A percentile compares a stretch with the other conserved stretches of the same genome.
These are phyloP conservation scores for Alliaria petiolata DNA, from an alignment of 345 rosid species.

Conservation along the genomic window DNA sequence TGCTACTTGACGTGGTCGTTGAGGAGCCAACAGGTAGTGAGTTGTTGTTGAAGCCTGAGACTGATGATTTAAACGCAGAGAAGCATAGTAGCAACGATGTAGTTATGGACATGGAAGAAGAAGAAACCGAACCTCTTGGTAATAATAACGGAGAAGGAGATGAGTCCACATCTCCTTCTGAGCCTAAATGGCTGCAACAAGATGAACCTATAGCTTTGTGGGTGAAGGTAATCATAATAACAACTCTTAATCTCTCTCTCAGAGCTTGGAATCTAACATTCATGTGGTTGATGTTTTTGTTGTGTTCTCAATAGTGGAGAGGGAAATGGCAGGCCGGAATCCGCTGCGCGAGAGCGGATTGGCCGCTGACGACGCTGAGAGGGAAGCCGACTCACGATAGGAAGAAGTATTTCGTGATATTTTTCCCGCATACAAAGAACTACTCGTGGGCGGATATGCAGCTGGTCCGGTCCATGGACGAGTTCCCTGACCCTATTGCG, in stretches of 20 bases:
- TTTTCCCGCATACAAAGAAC: conserved; percentile 90
- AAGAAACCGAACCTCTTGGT: conserved; percentile 46
- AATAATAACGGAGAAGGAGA: conserved; percentile 53
- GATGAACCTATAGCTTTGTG: conserved; percentile 89
- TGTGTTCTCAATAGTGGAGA: conserved; percentile 75
- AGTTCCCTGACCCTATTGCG: conserved; percentile 87
- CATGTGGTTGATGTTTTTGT: conserved; percentile 5
- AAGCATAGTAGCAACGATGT: conserved; percentile 27
- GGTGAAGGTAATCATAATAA: conserved; percentile 72
- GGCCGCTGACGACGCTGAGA: conserved; percentile 87
- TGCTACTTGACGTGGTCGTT: conserved; percentile 36
- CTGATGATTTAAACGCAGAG: conserved; percentile 41
- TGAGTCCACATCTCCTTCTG: conserved; percentile 37
- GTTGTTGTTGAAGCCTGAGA: conserved; percentile 38
- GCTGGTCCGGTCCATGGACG: conserved; percentile 68
- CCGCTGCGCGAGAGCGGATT: conserved; percentile 87
- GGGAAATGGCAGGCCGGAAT: conserved; percentile 99
- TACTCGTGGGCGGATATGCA: conserved; percentile 98
- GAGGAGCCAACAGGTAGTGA: conserved; percentile 33
- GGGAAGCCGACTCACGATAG: conserved; percentile 97
- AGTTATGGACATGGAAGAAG: conserved; percentile 42
- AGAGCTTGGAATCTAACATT: neutral
- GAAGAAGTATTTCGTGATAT: conserved; percentile 84
- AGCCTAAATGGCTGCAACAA: conserved; percentile 73
- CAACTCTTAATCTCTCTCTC: neutral